Conservation (phyloP, 192 early-diverging fungal genomes). For the Backusella circina region DNA sequence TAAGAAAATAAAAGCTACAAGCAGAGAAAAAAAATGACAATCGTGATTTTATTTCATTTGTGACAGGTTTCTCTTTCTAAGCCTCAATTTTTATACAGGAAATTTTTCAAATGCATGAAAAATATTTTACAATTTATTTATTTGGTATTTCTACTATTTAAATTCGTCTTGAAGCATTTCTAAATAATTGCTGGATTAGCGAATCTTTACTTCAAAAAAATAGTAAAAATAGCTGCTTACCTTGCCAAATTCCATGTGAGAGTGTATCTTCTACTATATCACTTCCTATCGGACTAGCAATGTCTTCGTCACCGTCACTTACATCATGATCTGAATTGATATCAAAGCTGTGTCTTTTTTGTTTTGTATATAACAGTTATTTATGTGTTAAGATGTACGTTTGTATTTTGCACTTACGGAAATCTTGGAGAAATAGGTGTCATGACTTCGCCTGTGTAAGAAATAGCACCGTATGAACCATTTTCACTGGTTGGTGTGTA, state of each 20-base stretch:
- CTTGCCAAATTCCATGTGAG: not conserved
- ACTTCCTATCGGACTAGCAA: not conserved
- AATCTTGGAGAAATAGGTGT: not conserved
- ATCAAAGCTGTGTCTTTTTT: not conserved
- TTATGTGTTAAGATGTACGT: not conserved
- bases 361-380: not conserved
- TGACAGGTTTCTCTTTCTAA: not conserved
- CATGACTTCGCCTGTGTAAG: not conserved
- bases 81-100: not conserved
- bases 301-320: not conserved
- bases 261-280: not conserved
- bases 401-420: not conserved
- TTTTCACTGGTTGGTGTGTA: constrained; percentile 1
- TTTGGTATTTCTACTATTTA: not conserved
- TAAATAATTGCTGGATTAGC: not conserved
- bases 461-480: not conserved
- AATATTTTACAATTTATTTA: not conserved
- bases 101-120: not conserved
- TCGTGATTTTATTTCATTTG: not conserved
- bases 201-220: not conserved
- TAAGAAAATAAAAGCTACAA: not conserved
- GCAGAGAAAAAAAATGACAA: constrained; percentile 4
- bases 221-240: not conserved
- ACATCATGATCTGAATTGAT: not conserved
- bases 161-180: not conserved